Evolutionary conservation across 2,329 filamentous ascomycete genomes (phyloP), one percentile per base, ranked within the genome.

Genomic region (Fusarium sororula): DNA sequence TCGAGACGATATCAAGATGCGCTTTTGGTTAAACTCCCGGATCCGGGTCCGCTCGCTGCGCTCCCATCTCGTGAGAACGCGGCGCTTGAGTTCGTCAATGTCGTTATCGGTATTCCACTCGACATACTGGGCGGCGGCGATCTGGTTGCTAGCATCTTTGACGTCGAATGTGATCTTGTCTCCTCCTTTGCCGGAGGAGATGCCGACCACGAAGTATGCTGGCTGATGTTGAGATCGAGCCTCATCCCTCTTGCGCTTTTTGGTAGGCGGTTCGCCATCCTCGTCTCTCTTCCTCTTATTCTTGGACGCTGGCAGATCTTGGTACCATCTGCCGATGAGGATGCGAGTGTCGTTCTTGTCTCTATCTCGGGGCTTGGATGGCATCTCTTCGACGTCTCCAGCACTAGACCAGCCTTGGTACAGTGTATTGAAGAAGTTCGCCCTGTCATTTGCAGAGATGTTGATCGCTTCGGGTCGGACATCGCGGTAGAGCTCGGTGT

Each of bases 401-500:
- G 44, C 44, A 5, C 18, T 47, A 0, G 26, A 47, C 18, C 44
- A 47, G 44, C 3, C 6, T 3, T 47, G 2, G 18, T 0, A 47
- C 1, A 28, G 3, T 26, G 1, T 5, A 9, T 13, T 6, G 17
- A 45, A 45, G 17, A 45, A 45, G 3, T 9, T 2, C 7, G 3
- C 5, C 24, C 42, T 1, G 7, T 26, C 42, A 0, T 26, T 1
- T 47, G 44, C 24, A 0, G 13, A 15, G 44, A 47, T 3, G 9
- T 10, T 47, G 8, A 47, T 14, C 18, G 0, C 18, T 1, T 47
- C 44, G 1, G 44, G 12, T 0, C 2, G 12, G 24, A 10, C 4
- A 3, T 3, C 6, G 6, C 4, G 4, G 44, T 47, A 7, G 8
- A 47, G 24, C 24, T 28, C 6, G 0, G 18, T 3, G 0, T 22